Conservation (phyloP, 2,329 filamentous ascomycete genomes). For the Ceratocystis harringtonii region DNA sequence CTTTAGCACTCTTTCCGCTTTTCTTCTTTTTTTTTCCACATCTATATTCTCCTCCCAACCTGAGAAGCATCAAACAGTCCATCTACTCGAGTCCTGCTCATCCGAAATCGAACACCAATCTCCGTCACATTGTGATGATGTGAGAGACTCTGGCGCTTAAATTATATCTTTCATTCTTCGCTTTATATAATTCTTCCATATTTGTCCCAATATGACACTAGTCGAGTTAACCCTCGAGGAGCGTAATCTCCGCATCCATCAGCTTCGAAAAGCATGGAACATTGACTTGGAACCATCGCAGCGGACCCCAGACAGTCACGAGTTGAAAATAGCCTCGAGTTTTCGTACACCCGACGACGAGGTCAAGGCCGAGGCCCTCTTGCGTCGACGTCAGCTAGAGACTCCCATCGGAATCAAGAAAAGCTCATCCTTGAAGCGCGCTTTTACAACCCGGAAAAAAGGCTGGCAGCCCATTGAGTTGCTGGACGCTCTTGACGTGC, state of each 20-base stretch:
- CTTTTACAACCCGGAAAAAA: constrained; percentile 35
- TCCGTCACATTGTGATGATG: neutral
- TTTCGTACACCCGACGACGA: constrained; percentile 37
- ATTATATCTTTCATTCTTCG: neutral
- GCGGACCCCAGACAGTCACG: constrained; percentile 21
- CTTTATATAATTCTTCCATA: neutral
- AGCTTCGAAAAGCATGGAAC: constrained; percentile 37
- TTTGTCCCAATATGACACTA: neutral
- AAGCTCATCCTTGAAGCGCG: constrained; percentile 24
- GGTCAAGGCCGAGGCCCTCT: constrained; percentile 37
- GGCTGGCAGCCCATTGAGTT: constrained; percentile 39
- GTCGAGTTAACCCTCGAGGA: constrained; percentile 17
- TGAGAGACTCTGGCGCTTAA: neutral
- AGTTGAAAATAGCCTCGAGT: constrained; percentile 25
- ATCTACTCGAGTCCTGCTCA: neutral
- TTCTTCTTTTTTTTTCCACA: constrained; percentile 1
- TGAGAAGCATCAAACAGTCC: neutral
- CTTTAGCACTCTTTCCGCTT: neutral
- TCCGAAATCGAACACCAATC: neutral
- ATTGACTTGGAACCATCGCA: constrained; percentile 22
- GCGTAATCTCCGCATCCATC: constrained; percentile 34
- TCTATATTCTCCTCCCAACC: neutral
- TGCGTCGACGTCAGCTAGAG: constrained; percentile 31
- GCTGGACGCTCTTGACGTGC: constrained; percentile 35
- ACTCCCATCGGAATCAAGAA: constrained; percentile 1